phyloP scores from a whole-genome alignment of 176 grass and related monocot species.

The Zoysia pacifica region DNA sequence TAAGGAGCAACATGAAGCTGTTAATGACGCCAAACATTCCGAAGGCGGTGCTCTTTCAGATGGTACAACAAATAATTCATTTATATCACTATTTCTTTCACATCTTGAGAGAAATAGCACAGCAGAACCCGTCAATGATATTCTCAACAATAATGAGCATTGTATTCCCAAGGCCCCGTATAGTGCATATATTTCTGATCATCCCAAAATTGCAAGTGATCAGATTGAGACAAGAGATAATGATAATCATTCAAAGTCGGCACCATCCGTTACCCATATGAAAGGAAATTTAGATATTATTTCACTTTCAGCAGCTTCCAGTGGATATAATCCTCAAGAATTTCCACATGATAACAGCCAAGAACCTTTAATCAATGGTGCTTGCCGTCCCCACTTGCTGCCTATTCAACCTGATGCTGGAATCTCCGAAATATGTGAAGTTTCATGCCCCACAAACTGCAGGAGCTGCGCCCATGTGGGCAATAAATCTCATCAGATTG shows the following conservation, averaged over 20 bases:
- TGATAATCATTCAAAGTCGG: slow-evolving; percentile 36
- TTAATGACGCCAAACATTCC: slow-evolving; percentile 41
- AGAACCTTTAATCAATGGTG: slow-evolving; percentile 41
- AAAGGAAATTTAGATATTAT: slow-evolving; percentile 39
- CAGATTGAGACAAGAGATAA: slow-evolving; percentile 35
- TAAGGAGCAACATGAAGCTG: slow-evolving; percentile 42
- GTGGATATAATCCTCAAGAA: slow-evolving; percentile 33
- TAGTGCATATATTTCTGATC: slow-evolving; percentile 48
- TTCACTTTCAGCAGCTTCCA: slow-evolving; percentile 34
- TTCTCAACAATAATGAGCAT: slow-evolving; percentile 69
- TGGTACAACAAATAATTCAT: slow-evolving; percentile 73
- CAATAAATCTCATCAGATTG: slow-evolving; percentile 38
- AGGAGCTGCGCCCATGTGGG: slow-evolving; percentile 30
- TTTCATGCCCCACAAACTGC: slow-evolving; percentile 44
- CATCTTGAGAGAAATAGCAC: slow-evolving; percentile 86
- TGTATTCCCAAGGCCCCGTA: slow-evolving; percentile 51
- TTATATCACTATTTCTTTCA: slow-evolving; percentile 95
- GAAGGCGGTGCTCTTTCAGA: slow-evolving; percentile 39
- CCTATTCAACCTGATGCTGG: slow-evolving; percentile 39
- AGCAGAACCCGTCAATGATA: slow-evolving; percentile 54
- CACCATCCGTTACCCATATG: slow-evolving; percentile 24
- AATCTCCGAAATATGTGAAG: slow-evolving; percentile 36
- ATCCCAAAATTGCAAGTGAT: slow-evolving; percentile 37
- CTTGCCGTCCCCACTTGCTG: slow-evolving; percentile 14
- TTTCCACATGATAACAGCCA: slow-evolving; percentile 28